Evolutionary conservation across 1,284 basidiomycete genomes (phyloP), one percentile per base, ranked within the genome.

Genomic region (Athelia sp.): DNA sequence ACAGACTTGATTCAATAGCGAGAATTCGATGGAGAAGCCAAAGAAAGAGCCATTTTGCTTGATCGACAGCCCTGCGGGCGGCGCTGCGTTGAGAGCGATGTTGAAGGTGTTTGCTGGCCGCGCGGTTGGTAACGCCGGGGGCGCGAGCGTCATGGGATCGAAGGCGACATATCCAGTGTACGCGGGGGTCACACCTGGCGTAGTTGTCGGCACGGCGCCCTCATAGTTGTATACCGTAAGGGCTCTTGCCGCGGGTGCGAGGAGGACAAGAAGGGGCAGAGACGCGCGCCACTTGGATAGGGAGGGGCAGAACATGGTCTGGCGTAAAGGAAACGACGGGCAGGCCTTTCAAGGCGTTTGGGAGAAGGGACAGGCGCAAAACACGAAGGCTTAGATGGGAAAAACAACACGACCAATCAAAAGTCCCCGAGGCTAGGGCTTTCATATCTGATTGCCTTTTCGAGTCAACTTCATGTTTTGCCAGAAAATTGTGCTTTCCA

Each of bases 11-110:
- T 69, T 66, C 3, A 71, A 72, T 19, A 82, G 73, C 24, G 75
- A 78, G 59, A 81, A 63, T 58, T 82, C 80, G 49, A 82, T 70
- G 4, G 73, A 76, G 57, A 81, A 78, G 1, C 80, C 80, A 21
- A 75, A 60, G 52, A 79, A 79, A 52, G 73, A 72, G 19, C 76
- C 76, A 23, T 64, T 64, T 52, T 73, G 71, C 18, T 64, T 60
- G 23, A 74, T 73, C 3, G 66, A 68, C 22, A 70, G 50, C 9
- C 63, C 60, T 1, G 51, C 14, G 19, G 36, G 36, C n/a, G 36
- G 36, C n/a, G 36, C 36, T 4, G 36, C 36, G n/a, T 21, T 6
- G 15, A 40, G 6, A 40, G 15, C 19, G 15, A 40, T 40, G 50
- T 26, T 45, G 50, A 70, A 66, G 43, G 58, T 53, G 13, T 52